Evolutionary conservation across 2,329 filamentous ascomycete species (phyloP), one percentile per base, ranked within the genome.

Genomic region (Epichloe coenophiala): DNA sequence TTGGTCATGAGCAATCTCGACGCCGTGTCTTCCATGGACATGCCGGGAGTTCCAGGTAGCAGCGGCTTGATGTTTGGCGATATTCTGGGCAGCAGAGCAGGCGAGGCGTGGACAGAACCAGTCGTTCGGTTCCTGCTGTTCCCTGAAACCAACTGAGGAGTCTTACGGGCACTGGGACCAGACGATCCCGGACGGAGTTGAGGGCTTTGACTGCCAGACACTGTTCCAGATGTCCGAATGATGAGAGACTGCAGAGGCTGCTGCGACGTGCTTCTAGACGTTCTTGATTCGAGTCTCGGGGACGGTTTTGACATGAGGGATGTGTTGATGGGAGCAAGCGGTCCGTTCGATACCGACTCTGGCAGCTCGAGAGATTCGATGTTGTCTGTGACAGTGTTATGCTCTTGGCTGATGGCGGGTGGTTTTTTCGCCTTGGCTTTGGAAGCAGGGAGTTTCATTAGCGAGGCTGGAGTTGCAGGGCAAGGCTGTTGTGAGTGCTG

Each of bases 51-150:
- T 31, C 69, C 83, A 19, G 89, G 88, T 45, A 96, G 76, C 21
- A 96, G 68, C 9, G 93, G 91, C 64, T 95, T 95, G 65, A 98
- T 95, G 64, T 81, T 95, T 3, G 91, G 93, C 27, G 90, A 96
- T 54, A 97, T 96, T 64, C 81, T 86, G 2, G 93, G 93, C 31
- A 88, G 75, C 37, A 97, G 68, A 15, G 91, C 90, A 5, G 93
- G 91, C 41, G 89, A 95, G 9, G 85, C 80, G n/a, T 90, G 81
- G 6, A 83, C 78, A 2, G 86, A 87, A 59, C 77, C 79, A 31
- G 81, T 72, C 58, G 86, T 90, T 53, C 88, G 76, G 67, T 90
- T 93, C 61, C 85, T 84, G 54, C 71, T 72, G 23, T 72, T 71
- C 37, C 81, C 75, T 8, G 78, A 72, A 3, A 77, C 73, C 46